phyloP scores from a whole-genome alignment of 2,329 filamentous ascomycete genomes.

The Colletotrichum neosansevieriae region DNA sequence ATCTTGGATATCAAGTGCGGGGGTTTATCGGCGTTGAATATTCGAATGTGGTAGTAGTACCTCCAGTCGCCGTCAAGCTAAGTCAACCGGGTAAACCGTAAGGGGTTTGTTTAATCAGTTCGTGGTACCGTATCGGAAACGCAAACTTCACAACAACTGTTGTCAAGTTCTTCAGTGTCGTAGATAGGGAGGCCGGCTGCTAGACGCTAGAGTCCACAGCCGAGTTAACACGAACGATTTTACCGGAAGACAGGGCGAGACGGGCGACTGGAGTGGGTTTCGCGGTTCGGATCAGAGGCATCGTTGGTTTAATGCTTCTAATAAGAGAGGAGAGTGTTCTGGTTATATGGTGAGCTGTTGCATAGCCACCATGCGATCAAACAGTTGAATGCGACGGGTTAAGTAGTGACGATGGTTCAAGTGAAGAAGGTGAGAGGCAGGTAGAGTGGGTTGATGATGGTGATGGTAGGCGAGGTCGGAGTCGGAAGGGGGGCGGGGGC shows the following conservation, averaged over 20 bases:
- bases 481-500: background rate
- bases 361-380: conserved; percentile 46
- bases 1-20: conserved; percentile 60
- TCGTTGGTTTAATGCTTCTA: conserved; percentile 58
- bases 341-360: conserved; percentile 49
- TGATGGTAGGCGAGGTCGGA: conserved; percentile 21
- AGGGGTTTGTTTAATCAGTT: conserved; percentile 44
- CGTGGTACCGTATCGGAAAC: conserved; percentile 50
- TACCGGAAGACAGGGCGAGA: conserved; percentile 71
- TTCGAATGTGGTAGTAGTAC: conserved; percentile 42
- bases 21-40: conserved; percentile 25
- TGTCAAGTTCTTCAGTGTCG: conserved; percentile 56
- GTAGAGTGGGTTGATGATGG: background rate
- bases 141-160: conserved; percentile 55
- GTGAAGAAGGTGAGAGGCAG: conserved; percentile 1
- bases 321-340: conserved; percentile 45
- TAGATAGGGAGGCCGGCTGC: conserved; percentile 54
- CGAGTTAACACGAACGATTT: conserved; percentile 67
- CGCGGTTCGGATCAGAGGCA: conserved; percentile 67
- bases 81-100: conserved; percentile 50
- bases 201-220: conserved; percentile 58
- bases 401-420: conserved; percentile 28
- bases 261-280: conserved; percentile 71
- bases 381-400: conserved; percentile 31
- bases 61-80: conserved; percentile 52